A percentile compares a stretch with the other conserved stretches of the same genome.
phyloP scores from a whole-genome alignment of 2,329 filamentous ascomycete genomes.

The Phaeosphaeriaceae sp. region DNA sequence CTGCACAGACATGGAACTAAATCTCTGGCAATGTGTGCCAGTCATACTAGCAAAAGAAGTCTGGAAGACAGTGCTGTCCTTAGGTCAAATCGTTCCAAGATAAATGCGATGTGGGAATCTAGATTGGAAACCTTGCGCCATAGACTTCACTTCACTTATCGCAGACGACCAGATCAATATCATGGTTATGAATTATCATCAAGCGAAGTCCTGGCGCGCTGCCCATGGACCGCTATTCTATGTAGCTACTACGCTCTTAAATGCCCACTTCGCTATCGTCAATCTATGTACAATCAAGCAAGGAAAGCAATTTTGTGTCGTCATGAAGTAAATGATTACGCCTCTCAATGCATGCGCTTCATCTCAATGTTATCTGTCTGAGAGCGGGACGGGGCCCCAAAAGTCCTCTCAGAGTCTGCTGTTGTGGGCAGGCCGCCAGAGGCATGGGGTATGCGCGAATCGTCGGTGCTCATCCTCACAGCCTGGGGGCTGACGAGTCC shows the following conservation, averaged over 20 bases:
- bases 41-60: too few relatives aligned
- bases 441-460: conserved; percentile 19
- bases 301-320: neutral
- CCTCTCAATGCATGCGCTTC: conserved; percentile 32
- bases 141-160: too few relatives aligned
- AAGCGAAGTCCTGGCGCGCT: conserved; percentile 13
- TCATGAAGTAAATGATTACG: neutral
- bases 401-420: conserved; percentile 29
- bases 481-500: conserved; percentile 42
- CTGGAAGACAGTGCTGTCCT: too few relatives aligned
- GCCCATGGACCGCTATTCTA: conserved; percentile 12
- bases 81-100: too few relatives aligned
- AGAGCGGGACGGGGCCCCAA: conserved; percentile 30
- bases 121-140: too few relatives aligned
- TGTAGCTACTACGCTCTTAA: conserved; percentile 1
- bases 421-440: conserved; percentile 36
- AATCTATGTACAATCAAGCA: conserved; percentile 1
- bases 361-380: conserved; percentile 46
- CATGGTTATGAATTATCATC: neutral
- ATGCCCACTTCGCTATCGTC: conserved; percentile 1
- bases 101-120: too few relatives aligned
- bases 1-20: too few relatives aligned
- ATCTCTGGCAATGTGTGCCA: too few relatives aligned
- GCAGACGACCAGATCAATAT: neutral
- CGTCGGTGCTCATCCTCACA: conserved; percentile 35